phyloP scores from a whole-genome alignment of 139 green algal genomes.

The Coelastrella sp. region DNA sequence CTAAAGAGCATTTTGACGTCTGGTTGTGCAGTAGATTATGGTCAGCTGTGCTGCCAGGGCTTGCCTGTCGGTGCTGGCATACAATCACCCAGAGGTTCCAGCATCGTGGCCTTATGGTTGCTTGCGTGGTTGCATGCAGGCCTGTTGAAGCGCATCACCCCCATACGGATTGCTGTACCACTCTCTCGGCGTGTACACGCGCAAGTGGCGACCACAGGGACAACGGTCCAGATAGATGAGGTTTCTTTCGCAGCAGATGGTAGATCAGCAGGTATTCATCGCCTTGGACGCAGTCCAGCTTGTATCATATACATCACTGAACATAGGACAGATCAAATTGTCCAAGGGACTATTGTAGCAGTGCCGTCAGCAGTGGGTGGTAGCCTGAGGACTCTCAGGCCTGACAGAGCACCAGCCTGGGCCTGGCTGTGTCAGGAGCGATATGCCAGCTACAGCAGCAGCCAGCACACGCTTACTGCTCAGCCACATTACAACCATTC shows the following conservation, averaged over 20 bases:
- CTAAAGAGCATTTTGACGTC: too few species aligned
- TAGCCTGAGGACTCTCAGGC: too few species aligned
- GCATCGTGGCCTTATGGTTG: background rate
- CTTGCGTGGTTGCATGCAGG: background rate
- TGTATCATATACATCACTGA: background rate
- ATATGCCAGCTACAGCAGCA: too few species aligned
- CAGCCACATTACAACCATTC: too few species aligned
- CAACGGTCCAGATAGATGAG: background rate
- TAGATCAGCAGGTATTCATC: background rate
- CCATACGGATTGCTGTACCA: background rate
- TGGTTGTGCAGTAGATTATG: too few species aligned
- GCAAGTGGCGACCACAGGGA: background rate
- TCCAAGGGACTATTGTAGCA: too few species aligned
- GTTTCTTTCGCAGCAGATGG: background rate
- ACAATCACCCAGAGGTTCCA: background rate
- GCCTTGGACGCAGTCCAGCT: background rate
- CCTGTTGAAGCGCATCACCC: background rate
- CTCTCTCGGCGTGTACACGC: background rate
- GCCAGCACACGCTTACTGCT: too few species aligned
- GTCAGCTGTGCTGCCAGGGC: too few species aligned
- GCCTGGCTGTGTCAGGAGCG: too few species aligned
- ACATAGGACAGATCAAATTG: background rate
- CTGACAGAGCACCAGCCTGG: too few species aligned
- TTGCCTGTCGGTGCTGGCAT: too few species aligned
- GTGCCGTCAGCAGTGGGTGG: too few species aligned